Evolutionary conservation across 1,284 basidiomycete species (phyloP), one percentile per base, ranked within the genome.

Genomic region (Ustilago hordei): DNA sequence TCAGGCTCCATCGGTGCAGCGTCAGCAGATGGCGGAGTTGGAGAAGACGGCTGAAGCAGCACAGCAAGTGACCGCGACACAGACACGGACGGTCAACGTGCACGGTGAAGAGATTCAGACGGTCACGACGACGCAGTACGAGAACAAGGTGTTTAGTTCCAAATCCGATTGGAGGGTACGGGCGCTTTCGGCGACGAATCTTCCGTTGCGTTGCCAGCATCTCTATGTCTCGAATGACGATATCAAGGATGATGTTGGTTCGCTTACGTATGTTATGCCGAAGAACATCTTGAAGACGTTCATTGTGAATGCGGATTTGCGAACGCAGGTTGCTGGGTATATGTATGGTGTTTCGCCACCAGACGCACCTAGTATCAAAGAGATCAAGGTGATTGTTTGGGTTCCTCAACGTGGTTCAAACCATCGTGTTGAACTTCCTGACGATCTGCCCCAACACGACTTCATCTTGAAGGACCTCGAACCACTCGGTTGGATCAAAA

Each of bases 141-240:
- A 98, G 87, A 95, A 97, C 84, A 93, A 95, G 85, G 93, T 95
- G 31, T 99, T 99, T 88, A 95, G 93, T 86, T 95, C 93, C 89
- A 99, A 99, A 89, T 98, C 95, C 13, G 97, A 99, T 87, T 99
- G 97, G 97, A 93, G 97, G 28, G 93, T 97, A 23, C 92, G 95
- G 69, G 95, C 95, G 17, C 95, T 98, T 80, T 95, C 93, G 7
- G 93, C 97, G 0, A 99, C 95, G 48, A 95, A 99, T 87, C 90
- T 99, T 72, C 92, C 96, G 17, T 91, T 99, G 59, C 94, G 97
- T 84, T 90, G 98, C 69, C 96, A 98, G 87, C 95, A 99, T 86
- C 95, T 98, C 86, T 98, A 98, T 86, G 97, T 99, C 45, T 97
- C 95, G 54, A 99, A 98, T 85, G 96, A 99, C 84, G 95, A 99